These are phyloP conservation scores for Hyphodiscus sp. DNA, from an alignment of 2,329 filamentous ascomycete genomes.

Conservation along the genomic window DNA sequence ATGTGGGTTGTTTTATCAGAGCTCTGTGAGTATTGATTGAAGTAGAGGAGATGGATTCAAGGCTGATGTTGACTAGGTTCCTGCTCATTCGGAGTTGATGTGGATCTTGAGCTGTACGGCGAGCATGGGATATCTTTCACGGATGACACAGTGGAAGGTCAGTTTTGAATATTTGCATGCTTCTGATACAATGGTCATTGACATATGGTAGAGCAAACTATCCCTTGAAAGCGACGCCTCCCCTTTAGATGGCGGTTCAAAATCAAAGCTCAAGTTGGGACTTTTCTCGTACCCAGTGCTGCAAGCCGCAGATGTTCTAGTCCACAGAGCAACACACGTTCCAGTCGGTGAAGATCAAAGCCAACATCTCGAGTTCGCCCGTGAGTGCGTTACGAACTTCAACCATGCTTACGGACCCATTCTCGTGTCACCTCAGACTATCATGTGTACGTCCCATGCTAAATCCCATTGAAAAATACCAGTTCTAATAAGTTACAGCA, in stretches of 20 bases:
- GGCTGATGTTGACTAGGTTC: slow-evolving; percentile 43
- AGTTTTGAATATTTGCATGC: slow-evolving; percentile 4
- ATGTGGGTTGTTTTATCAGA: slow-evolving; percentile 78
- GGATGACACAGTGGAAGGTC: slow-evolving; percentile 99
- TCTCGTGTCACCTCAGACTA: slow-evolving; percentile 62
- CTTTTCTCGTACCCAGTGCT: slow-evolving; percentile 95
- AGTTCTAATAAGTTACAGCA: slow-evolving; percentile 17
- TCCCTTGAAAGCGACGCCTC: slow-evolving; percentile 52
- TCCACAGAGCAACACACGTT: slow-evolving; percentile 88
- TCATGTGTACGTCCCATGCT: slow-evolving; percentile 52
- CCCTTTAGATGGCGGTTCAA: slow-evolving; percentile 51
- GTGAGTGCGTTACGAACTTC: slow-evolving; percentile 81
- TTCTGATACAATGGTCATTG: background rate
- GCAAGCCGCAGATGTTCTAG: slow-evolving; percentile 87
- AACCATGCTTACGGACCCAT: slow-evolving; percentile 63
- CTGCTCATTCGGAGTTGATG: slow-evolving; percentile 83
- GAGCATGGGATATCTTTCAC: slow-evolving; percentile 84
- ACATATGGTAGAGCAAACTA: slow-evolving; percentile 59
- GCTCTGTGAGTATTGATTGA: slow-evolving; percentile 46
- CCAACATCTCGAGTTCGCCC: slow-evolving; percentile 89
- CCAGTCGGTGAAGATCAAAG: slow-evolving; percentile 94
- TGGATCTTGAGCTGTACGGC: slow-evolving; percentile 93
- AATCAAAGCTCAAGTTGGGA: slow-evolving; percentile 69
- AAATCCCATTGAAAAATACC: background rate
- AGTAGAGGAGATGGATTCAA: background rate